Conservation (phyloP, 2,329 filamentous ascomycete genomes). For the Aspergillus glaucus region DNA sequence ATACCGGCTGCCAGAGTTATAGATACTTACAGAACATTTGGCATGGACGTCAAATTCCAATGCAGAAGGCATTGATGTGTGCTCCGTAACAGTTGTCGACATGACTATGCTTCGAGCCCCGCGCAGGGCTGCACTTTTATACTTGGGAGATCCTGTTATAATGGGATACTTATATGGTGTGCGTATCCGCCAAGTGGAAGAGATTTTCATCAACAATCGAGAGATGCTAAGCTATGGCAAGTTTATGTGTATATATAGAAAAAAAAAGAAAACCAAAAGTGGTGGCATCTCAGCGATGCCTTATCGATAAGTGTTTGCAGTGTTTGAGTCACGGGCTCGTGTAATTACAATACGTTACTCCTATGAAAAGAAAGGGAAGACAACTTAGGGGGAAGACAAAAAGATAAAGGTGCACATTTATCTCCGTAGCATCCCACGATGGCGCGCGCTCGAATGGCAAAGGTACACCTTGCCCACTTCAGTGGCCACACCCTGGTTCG, state of each 20-base stretch:
- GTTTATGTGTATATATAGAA: not conserved
- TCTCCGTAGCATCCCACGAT: too few relatives aligned
- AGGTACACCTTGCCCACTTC: too few relatives aligned
- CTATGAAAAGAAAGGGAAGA: too few relatives aligned
- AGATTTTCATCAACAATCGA: not conserved
- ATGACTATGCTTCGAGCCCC: constrained; percentile 18
- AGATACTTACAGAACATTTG: constrained; percentile 65
- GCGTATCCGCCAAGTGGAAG: not conserved
- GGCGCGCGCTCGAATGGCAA: too few relatives aligned
- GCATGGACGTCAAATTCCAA: constrained; percentile 72
- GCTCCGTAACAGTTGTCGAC: constrained; percentile 20
- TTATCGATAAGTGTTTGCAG: not conserved
- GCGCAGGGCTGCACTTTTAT: constrained; percentile 4
- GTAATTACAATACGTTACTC: too few relatives aligned
- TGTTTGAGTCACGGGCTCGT: not conserved
- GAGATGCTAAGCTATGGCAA: not conserved
- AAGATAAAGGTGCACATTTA: too few relatives aligned
- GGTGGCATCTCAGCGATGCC: not conserved
- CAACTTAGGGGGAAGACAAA: too few relatives aligned
- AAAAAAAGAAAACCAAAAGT: not conserved
- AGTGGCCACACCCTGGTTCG: too few relatives aligned
- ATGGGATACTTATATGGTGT: not conserved
- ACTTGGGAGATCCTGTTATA: not conserved
- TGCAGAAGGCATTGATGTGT: constrained; percentile 48
- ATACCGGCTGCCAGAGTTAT: too few relatives aligned